phyloP scores from a whole-genome alignment of 176 grass and related monocot species.

The Ensete glaucum region DNA sequence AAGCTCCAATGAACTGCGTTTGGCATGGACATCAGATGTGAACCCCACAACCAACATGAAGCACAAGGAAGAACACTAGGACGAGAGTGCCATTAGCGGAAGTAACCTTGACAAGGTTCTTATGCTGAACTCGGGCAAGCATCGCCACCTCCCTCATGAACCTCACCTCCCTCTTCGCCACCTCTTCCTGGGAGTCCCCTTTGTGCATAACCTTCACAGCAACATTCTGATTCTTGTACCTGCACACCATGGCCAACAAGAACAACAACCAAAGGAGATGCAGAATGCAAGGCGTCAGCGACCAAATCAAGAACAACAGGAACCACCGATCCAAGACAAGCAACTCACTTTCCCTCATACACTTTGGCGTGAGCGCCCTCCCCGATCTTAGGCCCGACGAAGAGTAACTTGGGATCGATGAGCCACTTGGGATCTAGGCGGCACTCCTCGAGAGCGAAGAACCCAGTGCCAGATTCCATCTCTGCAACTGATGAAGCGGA shows the following conservation, averaged over 20 bases:
- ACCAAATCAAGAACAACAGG: conserved; percentile 25
- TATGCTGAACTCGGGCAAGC: conserved; percentile 73
- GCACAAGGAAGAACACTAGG: not conserved
- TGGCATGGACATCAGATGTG: not conserved
- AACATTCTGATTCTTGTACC: conserved; percentile 13
- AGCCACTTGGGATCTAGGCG: conserved; percentile 79
- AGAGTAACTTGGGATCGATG: conserved; percentile 77
- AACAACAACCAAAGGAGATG: conserved; percentile 14
- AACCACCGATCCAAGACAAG: conserved; percentile 15
- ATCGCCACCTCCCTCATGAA: conserved; percentile 7
- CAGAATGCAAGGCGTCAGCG: not conserved
- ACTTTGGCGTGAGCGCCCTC: conserved; percentile 85
- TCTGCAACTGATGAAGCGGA: not conserved
- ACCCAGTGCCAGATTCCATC: conserved; percentile 56
- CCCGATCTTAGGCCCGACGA: conserved; percentile 75
- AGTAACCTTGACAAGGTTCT: conserved; percentile 86
- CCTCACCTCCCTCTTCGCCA: conserved; percentile 7
- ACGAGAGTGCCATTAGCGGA: not conserved
- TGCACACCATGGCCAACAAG: not conserved
- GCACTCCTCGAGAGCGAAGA: conserved; percentile 40
- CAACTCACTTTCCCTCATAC: conserved; percentile 78
- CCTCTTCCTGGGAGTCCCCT: conserved; percentile 2
- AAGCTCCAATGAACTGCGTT: conserved; percentile 82
- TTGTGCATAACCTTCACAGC: conserved; percentile 7
- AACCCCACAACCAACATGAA: not conserved